phyloP scores from a whole-genome alignment of 306 rosid species.

The Rosa persica region DNA sequence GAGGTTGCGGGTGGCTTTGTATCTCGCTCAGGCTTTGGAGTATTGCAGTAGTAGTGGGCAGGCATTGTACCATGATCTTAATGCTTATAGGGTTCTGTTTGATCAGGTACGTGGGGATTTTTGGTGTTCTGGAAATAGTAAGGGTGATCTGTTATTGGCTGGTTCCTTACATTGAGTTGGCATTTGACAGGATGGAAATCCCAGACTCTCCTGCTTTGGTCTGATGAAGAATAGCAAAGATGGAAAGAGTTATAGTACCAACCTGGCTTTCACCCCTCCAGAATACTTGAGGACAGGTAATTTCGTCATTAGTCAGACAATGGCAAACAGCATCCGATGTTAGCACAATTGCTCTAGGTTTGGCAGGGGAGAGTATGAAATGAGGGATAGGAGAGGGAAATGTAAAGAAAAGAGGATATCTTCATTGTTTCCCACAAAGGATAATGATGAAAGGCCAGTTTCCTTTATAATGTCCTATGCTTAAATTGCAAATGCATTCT shows the following conservation, averaged over 20 bases:
- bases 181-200: constrained; percentile 75
- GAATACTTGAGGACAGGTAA: constrained; percentile 96
- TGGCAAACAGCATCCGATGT: not conserved
- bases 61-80: constrained; percentile 93
- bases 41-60: constrained; percentile 85
- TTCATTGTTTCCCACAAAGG: not conserved
- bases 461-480: not conserved
- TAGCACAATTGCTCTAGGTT: not conserved
- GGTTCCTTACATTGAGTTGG: constrained; percentile 14
- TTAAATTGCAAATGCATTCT: not conserved
- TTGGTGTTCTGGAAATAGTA: constrained; percentile 11
- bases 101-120: constrained; percentile 52
- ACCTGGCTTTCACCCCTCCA: constrained; percentile 98
- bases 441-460: not conserved
- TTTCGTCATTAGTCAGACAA: constrained; percentile 7
- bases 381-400: not conserved
- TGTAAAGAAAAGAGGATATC: not conserved
- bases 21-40: constrained; percentile 93
- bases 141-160: constrained; percentile 14
- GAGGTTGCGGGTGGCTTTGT: constrained; percentile 97
- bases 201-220: constrained; percentile 96
- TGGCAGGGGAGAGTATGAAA: not conserved
- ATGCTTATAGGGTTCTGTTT: constrained; percentile 93
- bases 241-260: constrained; percentile 95
- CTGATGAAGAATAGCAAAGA: constrained; percentile 99